Evolutionary conservation across 2,329 filamentous ascomycete genomes (phyloP).

Genomic region (Aspergillus fijiensis): DNA sequence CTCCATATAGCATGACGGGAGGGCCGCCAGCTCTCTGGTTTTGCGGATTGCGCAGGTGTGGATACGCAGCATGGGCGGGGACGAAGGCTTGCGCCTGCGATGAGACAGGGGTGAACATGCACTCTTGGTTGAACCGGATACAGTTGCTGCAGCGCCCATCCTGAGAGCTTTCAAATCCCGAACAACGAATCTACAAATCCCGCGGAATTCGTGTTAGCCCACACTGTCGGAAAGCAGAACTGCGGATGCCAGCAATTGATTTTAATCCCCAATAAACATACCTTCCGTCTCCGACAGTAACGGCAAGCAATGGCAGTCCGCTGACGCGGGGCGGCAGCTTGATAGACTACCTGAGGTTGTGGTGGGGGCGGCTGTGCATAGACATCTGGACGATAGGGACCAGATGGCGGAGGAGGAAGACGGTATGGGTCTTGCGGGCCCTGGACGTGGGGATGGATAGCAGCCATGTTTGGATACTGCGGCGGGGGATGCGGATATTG

Average conservation of each 20-base stretch:
- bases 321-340: constrained; percentile 50
- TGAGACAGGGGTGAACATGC: constrained; percentile 73
- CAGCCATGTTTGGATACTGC: constrained; percentile 44
- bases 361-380: constrained; percentile 41
- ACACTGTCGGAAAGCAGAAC: not conserved
- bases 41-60: constrained; percentile 49
- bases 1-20: constrained; percentile 48
- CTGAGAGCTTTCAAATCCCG: constrained; percentile 69
- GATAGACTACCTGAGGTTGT: constrained; percentile 42
- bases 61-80: constrained; percentile 67
- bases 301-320: constrained; percentile 54
- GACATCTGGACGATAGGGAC: constrained; percentile 43
- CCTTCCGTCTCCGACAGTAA: constrained; percentile 54
- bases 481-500: constrained; percentile 35
- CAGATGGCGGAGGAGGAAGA: constrained; percentile 45
- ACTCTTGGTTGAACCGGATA: constrained; percentile 71
- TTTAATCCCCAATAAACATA: constrained; percentile 26
- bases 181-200: constrained; percentile 66
- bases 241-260: not conserved
- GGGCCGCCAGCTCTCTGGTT: constrained; percentile 33
- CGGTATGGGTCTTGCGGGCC: constrained; percentile 46
- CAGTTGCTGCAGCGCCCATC: constrained; percentile 73
- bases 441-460: constrained; percentile 42
- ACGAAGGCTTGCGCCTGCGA: constrained; percentile 74
- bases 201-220: constrained; percentile 7